These are phyloP conservation scores for Cynanchum wilfordii DNA, from an alignment of 257 asterid genomes.

Conservation along the genomic window DNA sequence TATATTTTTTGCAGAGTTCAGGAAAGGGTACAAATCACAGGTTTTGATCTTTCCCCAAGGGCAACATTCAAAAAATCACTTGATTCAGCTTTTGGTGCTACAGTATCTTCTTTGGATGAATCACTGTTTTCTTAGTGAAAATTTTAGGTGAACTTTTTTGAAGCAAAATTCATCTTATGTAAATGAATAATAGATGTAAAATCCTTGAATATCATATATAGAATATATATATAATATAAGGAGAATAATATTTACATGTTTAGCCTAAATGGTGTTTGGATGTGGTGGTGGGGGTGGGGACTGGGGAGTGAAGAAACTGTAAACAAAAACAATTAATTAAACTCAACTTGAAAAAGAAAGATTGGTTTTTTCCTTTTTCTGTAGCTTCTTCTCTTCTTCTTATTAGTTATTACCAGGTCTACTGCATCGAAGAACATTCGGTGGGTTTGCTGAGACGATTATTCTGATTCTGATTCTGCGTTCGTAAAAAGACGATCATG, in stretches of 20 bases:
- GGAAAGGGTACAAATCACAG: too few species aligned
- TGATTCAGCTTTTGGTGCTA: too few species aligned
- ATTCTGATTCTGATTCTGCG: not conserved
- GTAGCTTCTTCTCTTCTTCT: not conserved
- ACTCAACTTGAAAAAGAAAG: not conserved
- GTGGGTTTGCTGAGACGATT: slow-evolving; percentile 27
- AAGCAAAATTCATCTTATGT: too few species aligned
- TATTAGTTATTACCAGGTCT: not conserved
- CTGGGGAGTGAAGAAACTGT: not conserved
- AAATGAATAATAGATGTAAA: too few species aligned
- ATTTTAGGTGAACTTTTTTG: too few species aligned
- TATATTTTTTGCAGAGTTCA: too few species aligned
- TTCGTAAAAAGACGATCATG: slow-evolving; percentile 39
- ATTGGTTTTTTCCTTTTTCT: not conserved
- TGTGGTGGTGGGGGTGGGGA: too few species aligned
- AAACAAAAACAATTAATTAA: not conserved
- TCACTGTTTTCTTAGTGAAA: too few species aligned
- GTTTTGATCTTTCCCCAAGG: too few species aligned
- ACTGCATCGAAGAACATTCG: slow-evolving; percentile 9
- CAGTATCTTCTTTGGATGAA: too few species aligned
- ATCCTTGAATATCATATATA: not conserved
- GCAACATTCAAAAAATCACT: too few species aligned
- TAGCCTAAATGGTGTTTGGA: not conserved
- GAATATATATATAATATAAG: too few species aligned
- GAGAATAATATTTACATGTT: not conserved